Percentiles rank a stretch among this genome's conserved stretches.
Evolutionary conservation across 306 rosid species (phyloP).

Genomic region (Nissolia schottii): DNA sequence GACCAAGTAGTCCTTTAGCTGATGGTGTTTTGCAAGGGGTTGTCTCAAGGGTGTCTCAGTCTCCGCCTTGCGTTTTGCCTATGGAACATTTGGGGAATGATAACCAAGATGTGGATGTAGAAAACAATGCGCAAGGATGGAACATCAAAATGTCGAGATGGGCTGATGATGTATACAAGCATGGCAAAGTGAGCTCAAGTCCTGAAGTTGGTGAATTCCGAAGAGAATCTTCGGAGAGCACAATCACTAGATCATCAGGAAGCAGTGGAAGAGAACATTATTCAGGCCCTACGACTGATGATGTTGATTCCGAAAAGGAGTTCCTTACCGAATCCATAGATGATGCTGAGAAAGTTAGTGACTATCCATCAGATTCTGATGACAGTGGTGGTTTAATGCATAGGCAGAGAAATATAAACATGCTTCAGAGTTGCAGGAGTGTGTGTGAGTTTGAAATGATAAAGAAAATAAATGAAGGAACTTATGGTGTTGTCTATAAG

Average conservation of each 20-base stretch:
- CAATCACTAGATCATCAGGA: conserved; percentile 34
- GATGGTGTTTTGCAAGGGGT: neutral
- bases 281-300: conserved; percentile 27
- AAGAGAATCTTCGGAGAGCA: conserved; percentile 35
- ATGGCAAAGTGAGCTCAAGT: conserved; percentile 24
- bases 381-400: conserved; percentile 20
- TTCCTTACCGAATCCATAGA: neutral
- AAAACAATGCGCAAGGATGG: conserved; percentile 22
- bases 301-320: conserved; percentile 22
- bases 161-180: conserved; percentile 44
- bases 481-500: conserved; percentile 91
- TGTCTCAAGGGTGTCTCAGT: neutral
- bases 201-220: conserved; percentile 55
- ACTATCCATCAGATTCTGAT: conserved; percentile 30
- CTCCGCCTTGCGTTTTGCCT: conserved; percentile 12
- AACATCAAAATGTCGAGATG: conserved; percentile 69
- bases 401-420: conserved; percentile 42
- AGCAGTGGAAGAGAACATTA: conserved; percentile 33
- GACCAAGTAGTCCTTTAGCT: neutral
- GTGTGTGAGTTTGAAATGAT: conserved; percentile 77
- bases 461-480: conserved; percentile 89
- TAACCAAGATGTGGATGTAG: conserved; percentile 26
- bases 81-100: neutral
- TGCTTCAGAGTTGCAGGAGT: conserved; percentile 73
- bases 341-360: conserved; percentile 21